Percentiles rank a stretch among this genome's conserved stretches.
phyloP scores from a whole-genome alignment of 1,284 basidiomycete genomes.

The Ceratobasidium sp. region DNA sequence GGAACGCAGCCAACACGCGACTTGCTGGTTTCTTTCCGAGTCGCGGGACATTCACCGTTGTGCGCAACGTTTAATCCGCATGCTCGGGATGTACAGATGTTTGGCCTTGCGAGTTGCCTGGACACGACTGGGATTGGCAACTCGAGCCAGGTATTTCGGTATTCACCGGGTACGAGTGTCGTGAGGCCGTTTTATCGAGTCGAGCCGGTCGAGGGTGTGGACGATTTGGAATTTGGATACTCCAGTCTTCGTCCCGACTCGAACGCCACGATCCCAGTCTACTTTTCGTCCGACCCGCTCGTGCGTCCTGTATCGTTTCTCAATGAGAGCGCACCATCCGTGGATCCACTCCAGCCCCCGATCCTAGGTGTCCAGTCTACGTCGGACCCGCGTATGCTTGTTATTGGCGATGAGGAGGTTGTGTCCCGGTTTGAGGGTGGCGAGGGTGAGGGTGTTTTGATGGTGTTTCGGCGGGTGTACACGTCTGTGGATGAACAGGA shows the following conservation, averaged over 20 bases:
- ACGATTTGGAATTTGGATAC: neutral
- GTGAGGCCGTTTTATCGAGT: constrained; percentile 13
- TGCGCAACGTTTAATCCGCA: constrained; percentile 30
- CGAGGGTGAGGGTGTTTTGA: too few relatives aligned
- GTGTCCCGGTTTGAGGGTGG: too few relatives aligned
- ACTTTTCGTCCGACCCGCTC: too few relatives aligned
- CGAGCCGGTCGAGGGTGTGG: neutral
- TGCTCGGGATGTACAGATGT: constrained; percentile 4
- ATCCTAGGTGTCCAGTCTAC: too few relatives aligned
- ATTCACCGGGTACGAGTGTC: neutral
- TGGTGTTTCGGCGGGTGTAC: too few relatives aligned
- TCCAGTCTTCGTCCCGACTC: neutral
- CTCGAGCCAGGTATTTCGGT: constrained; percentile 19
- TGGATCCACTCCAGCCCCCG: too few relatives aligned
- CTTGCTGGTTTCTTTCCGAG: constrained; percentile 10
- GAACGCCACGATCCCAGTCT: neutral
- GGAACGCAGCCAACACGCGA: neutral
- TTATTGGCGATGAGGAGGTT: too few relatives aligned
- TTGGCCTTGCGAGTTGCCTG: constrained; percentile 18
- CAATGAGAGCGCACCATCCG: too few relatives aligned
- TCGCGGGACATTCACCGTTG: neutral
- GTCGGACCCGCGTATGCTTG: too few relatives aligned
- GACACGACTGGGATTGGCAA: neutral
- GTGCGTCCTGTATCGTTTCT: too few relatives aligned
- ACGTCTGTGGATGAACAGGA: too few relatives aligned